phyloP scores from a whole-genome alignment of 202 grass and related monocot genomes.

The Panicum hallii region DNA sequence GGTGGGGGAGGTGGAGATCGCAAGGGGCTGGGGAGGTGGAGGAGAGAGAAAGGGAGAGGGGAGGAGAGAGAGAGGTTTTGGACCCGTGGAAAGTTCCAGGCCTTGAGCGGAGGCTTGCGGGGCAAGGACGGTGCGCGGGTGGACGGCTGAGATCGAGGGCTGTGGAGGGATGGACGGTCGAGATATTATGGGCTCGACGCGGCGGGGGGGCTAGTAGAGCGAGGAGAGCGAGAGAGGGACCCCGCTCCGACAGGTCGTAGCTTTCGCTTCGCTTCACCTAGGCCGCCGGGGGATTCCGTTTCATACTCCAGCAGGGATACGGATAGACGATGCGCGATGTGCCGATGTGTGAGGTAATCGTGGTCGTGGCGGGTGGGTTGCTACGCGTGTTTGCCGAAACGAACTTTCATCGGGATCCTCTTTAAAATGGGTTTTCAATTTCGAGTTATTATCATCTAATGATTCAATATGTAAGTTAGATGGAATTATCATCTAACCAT shows the following conservation, averaged over 20 bases:
- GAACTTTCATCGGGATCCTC: too few relatives aligned
- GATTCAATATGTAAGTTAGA: too few relatives aligned
- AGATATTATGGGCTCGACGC: conserved; percentile 34
- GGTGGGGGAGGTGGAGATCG: conserved; percentile 47
- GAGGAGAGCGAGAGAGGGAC: not conserved
- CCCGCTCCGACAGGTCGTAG: not conserved
- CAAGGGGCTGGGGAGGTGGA: conserved; percentile 46
- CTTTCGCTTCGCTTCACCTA: not conserved
- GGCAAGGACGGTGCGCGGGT: conserved; percentile 25
- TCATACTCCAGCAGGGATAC: too few relatives aligned
- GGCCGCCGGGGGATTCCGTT: too few relatives aligned
- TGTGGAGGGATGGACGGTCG: not conserved
- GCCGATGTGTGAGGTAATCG: too few relatives aligned
- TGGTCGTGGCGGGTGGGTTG: too few relatives aligned
- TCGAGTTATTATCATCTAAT: too few relatives aligned
- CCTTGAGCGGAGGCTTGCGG: conserved; percentile 44
- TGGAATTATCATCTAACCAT: too few relatives aligned
- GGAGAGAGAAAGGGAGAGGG: conserved; percentile 44
- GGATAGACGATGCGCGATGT: too few relatives aligned
- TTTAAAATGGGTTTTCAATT: too few relatives aligned
- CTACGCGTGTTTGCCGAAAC: too few relatives aligned
- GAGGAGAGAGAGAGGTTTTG: conserved; percentile 23
- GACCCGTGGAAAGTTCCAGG: conserved; percentile 66
- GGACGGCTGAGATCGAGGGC: conserved; percentile 12
- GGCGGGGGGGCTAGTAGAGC: not conserved